Evolutionary conservation across 345 rosid genomes (phyloP).

Genomic region (Melaleuca alternifolia): DNA sequence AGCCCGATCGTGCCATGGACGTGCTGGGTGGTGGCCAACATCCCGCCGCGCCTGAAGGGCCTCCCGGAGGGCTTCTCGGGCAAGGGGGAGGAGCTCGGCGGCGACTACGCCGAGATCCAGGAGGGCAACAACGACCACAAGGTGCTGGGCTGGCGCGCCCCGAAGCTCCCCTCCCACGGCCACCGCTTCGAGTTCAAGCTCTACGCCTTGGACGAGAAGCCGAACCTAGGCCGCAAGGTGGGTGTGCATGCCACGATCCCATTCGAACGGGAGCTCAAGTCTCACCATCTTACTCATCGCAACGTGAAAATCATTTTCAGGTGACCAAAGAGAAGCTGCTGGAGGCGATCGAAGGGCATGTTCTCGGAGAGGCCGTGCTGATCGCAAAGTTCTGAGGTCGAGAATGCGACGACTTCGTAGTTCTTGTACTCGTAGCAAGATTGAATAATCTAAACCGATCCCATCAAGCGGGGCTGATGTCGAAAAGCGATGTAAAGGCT

Average conservation of each 20-base stretch:
- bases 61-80: conserved; percentile 66
- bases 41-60: conserved; percentile 55
- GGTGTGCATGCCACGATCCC: neutral
- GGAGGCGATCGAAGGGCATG: conserved; percentile 60
- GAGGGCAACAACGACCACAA: conserved; percentile 74
- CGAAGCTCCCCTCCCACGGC: conserved; percentile 41
- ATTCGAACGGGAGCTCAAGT: neutral
- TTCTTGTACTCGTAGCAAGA: neutral
- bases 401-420: neutral
- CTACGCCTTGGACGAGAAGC: conserved; percentile 46
- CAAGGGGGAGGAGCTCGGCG: conserved; percentile 32
- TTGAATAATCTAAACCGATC: neutral
- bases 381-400: conserved; percentile 16
- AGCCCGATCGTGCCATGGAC: conserved; percentile 68
- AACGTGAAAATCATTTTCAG: conserved; percentile 8
- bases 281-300: no score
- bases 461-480: neutral
- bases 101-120: conserved; percentile 27
- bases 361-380: conserved; percentile 55
- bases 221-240: conserved; percentile 57
- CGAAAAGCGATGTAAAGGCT: neutral
- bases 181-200: conserved; percentile 69
- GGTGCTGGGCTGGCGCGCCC: conserved; percentile 73
- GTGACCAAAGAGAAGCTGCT: conserved; percentile 67
- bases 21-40: conserved; percentile 61